These are phyloP conservation scores for Chaetothyriales sp. DNA, from an alignment of 2,329 filamentous ascomycete genomes.

Conservation along the genomic window DNA sequence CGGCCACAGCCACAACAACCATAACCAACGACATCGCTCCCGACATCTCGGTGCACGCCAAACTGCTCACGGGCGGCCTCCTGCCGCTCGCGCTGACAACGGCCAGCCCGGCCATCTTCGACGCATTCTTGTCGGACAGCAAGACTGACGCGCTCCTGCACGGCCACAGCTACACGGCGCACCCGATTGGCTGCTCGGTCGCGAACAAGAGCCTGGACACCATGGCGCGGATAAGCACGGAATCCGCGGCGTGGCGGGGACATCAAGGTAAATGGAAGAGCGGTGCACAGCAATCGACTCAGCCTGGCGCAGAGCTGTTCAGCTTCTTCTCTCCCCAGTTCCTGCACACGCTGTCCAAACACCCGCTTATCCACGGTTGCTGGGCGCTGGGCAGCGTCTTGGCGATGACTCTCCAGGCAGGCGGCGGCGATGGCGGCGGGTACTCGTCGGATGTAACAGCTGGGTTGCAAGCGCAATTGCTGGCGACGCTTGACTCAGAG, in stretches of 20 bases:
- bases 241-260: conserved; percentile 37
- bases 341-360: conserved; percentile 45
- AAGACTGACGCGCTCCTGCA: conserved; percentile 71
- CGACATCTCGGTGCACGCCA: conserved; percentile 70
- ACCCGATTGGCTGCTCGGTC: conserved; percentile 67
- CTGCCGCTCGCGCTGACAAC: conserved; percentile 64
- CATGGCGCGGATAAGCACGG: conserved; percentile 45
- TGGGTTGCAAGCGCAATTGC: conserved; percentile 38
- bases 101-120: conserved; percentile 60
- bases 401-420: conserved; percentile 46
- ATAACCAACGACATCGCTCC: conserved; percentile 31
- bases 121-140: conserved; percentile 54
- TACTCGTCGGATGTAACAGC: conserved; percentile 45
- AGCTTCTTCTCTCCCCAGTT: conserved; percentile 57
- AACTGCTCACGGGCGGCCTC: conserved; percentile 68
- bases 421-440: conserved; percentile 32
- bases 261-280: conserved; percentile 37
- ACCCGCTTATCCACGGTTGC: conserved; percentile 45
- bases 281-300: not conserved
- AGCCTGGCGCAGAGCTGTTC: conserved; percentile 36
- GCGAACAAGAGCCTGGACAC: conserved; percentile 52
- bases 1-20: conserved; percentile 24
- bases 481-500: conserved; percentile 24
- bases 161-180: conserved; percentile 77
- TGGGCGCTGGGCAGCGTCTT: conserved; percentile 65